Evolutionary conservation across 2,329 filamentous ascomycete genomes (phyloP), one percentile per base, ranked within the genome.

Genomic region (Fusarium armeniacum): DNA sequence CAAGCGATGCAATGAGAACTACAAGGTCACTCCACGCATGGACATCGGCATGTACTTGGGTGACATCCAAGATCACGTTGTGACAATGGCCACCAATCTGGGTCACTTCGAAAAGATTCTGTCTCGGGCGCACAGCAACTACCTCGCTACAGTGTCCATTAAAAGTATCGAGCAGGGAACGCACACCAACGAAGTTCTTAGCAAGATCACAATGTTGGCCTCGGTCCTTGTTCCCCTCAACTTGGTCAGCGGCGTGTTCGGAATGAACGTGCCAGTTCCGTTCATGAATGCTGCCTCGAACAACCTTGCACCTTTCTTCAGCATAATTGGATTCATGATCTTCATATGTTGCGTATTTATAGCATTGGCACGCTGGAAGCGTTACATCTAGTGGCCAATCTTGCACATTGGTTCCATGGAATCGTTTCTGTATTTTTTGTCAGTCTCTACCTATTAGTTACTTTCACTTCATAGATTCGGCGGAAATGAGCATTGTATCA

Each of bases 11-110:
- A 99, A 98, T 78, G 95, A 98, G 77, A 93, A 97, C 70, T 98
- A 97, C 84, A 92, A 93, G 71, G 92, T 98, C 54, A 97, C 96
- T 2, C 96, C 96, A 9, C 92, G 94, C 49, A 96, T 96, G 83
- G 96, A 99, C 77, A 97, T 99, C 71, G 96, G 94, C 24, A 88
- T 99, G 75, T 99, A 99, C 78, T 87, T 99, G 36, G 93, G 93
- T 76, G 96, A 99, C 81, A 98, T 99, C 70, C 96, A 99, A 81
- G 96, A 99, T 81, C 96, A 99, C 86, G 95, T 99, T 55, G 93
- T 99, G 63, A 99, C 96, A 46, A 98, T 98, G 95, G 97, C 97
- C 87, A 96, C 93, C 73, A 99, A 97, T 80, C 81, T 99, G 74
- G 90, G 90, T 1, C 96, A 99, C 78, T 98, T 97, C 73, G 96